Evolutionary conservation across 1,139 yeast genomes (phyloP).

Genomic region (Nematodospora anomalae): DNA sequence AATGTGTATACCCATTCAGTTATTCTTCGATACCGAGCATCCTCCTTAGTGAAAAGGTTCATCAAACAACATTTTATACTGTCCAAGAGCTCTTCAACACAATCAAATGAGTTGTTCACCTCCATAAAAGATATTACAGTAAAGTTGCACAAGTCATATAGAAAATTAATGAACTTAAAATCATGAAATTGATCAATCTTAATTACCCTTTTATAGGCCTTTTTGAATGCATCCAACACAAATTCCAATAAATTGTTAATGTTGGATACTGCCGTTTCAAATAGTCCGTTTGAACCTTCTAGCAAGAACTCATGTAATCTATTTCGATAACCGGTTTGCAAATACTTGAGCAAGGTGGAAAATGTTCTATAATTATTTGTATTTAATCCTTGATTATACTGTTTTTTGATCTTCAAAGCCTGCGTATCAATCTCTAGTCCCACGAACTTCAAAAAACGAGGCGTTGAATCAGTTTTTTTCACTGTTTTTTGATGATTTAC

Average conservation of each 20-base stretch:
- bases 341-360: slow-evolving; percentile 15
- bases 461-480: slow-evolving; percentile 10
- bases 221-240: slow-evolving; percentile 11
- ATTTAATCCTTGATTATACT: slow-evolving; percentile 7
- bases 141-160: slow-evolving; percentile 6
- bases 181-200: slow-evolving; percentile 11
- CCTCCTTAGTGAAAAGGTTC: slow-evolving; percentile 1
- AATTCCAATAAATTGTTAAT: slow-evolving; percentile 9
- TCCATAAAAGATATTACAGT: slow-evolving; percentile 9
- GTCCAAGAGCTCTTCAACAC: slow-evolving; percentile 3
- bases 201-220: slow-evolving; percentile 6
- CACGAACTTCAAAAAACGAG: slow-evolving; percentile 24
- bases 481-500: slow-evolving; percentile 60
- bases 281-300: slow-evolving; percentile 6
- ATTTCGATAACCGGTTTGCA: slow-evolving; percentile 17
- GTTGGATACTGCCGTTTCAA: slow-evolving; percentile 11
- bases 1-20: background rate
- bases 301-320: slow-evolving; percentile 14
- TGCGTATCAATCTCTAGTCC: slow-evolving; percentile 31
- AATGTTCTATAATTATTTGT: slow-evolving; percentile 14
- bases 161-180: slow-evolving; percentile 9
- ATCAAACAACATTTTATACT: background rate
- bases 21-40: background rate
- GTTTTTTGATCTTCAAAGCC: slow-evolving; percentile 18
- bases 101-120: slow-evolving; percentile 7